phyloP scores from a whole-genome alignment of 164 flowering plant species.

The Sextonia rubra region DNA sequence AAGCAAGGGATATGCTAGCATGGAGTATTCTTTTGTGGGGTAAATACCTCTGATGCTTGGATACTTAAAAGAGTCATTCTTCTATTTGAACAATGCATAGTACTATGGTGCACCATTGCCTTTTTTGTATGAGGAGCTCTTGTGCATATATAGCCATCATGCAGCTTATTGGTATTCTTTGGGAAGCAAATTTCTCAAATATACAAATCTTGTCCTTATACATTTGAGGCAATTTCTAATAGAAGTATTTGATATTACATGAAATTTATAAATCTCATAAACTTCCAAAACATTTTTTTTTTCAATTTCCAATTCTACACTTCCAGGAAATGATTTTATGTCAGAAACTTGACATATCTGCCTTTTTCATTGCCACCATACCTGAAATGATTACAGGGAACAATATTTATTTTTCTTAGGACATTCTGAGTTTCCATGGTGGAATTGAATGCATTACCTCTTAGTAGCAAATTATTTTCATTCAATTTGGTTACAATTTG shows the following conservation, averaged over 20 bases:
- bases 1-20: conserved; percentile 98
- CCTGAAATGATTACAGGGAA: not conserved
- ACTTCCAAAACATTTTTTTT: no score
- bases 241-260: not conserved
- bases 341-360: not conserved
- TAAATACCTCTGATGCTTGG: conserved; percentile 26
- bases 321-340: not conserved
- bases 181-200: not conserved
- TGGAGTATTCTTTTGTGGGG: conserved; percentile 91
- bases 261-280: not conserved
- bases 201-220: not conserved
- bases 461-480: not conserved
- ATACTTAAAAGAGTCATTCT: not conserved
- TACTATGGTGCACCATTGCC: not conserved
- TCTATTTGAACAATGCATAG: no score
- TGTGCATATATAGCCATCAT: not conserved
- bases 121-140: no score
- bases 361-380: not conserved
- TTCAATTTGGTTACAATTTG: not conserved
- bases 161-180: not conserved
- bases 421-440: not conserved
- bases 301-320: not conserved
- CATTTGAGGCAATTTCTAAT: not conserved
- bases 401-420: not conserved
- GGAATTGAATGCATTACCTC: not conserved